A percentile compares a stretch with the other conserved stretches of the same genome.
phyloP scores from a whole-genome alignment of 352 stramenopile species.

The Phytophthora pinifolia region DNA sequence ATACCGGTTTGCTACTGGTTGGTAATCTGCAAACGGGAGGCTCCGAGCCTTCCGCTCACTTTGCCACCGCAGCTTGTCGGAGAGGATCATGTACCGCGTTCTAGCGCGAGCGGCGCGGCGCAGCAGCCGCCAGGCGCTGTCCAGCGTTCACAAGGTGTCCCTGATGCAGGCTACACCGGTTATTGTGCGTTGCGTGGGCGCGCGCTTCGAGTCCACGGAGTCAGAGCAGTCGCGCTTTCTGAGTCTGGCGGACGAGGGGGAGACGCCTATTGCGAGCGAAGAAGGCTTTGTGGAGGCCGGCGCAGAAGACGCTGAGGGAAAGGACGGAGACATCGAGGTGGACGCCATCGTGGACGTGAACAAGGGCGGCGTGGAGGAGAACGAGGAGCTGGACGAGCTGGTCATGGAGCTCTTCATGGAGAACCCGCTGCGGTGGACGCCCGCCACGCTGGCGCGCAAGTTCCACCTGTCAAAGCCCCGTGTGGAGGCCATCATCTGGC shows the following conservation, averaged over 20 bases:
- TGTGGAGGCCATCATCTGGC: conserved; percentile 79
- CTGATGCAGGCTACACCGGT: conserved; percentile 7
- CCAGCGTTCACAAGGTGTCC: not conserved
- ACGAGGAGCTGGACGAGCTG: conserved; percentile 69
- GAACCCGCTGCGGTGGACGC: conserved; percentile 85
- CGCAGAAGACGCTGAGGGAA: conserved; percentile 39
- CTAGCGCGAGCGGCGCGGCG: conserved; percentile 20
- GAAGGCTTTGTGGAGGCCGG: conserved; percentile 30
- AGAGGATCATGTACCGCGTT: conserved; percentile 28
- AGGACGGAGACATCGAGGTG: conserved; percentile 67
- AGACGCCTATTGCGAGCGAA: conserved; percentile 19
- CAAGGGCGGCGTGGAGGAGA: conserved; percentile 64
- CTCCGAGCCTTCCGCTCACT: conserved; percentile 30
- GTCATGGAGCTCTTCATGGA: conserved; percentile 86
- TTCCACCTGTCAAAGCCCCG: conserved; percentile 72
- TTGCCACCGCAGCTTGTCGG: conserved; percentile 14
- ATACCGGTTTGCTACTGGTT: conserved; percentile 6
- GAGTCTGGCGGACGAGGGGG: conserved; percentile 68
- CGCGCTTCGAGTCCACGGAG: conserved; percentile 29
- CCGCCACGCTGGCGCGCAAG: conserved; percentile 80
- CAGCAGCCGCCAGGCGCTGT: conserved; percentile 12
- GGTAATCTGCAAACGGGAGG: conserved; percentile 13
- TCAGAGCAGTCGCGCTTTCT: conserved; percentile 68
- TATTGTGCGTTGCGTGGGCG: conserved; percentile 5
- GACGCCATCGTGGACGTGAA: conserved; percentile 68